Evolutionary conservation across 257 asterid species (phyloP).

Genomic region (Jacaranda copaia): DNA sequence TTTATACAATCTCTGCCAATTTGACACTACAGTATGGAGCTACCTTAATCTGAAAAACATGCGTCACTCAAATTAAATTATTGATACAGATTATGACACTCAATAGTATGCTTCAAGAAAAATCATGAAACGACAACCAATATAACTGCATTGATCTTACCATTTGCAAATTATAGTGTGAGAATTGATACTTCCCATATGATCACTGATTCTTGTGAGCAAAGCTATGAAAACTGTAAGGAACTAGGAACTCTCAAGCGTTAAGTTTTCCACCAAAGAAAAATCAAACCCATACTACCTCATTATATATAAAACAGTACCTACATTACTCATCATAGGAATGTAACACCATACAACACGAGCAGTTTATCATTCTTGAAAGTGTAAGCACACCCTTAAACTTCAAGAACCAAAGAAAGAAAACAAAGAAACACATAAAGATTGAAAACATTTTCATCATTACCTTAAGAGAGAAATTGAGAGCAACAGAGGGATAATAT

Average conservation of each 20-base stretch:
- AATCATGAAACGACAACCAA: background rate
- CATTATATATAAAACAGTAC: background rate
- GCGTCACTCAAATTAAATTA: background rate
- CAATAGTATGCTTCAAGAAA: background rate
- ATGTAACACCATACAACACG: background rate
- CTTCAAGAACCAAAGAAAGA: background rate
- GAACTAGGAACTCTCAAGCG: background rate
- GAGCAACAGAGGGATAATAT: constrained; percentile 96
- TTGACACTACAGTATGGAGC: background rate
- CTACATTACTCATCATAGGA: background rate
- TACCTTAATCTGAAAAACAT: background rate
- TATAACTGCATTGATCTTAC: background rate
- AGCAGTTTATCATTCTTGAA: constrained; percentile 24
- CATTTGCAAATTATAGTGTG: background rate
- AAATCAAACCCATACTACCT: background rate
- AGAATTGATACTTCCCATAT: background rate
- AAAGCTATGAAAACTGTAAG: background rate
- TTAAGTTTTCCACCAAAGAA: background rate
- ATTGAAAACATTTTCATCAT: background rate
- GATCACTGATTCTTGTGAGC: background rate
- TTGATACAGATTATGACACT: background rate
- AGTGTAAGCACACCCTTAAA: constrained; percentile 1
- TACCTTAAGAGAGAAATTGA: constrained; percentile 98
- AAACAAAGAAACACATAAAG: background rate
- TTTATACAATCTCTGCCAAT: background rate